These are phyloP conservation scores for Citrus maxima DNA, from an alignment of 345 rosid species.

Conservation along the genomic window DNA sequence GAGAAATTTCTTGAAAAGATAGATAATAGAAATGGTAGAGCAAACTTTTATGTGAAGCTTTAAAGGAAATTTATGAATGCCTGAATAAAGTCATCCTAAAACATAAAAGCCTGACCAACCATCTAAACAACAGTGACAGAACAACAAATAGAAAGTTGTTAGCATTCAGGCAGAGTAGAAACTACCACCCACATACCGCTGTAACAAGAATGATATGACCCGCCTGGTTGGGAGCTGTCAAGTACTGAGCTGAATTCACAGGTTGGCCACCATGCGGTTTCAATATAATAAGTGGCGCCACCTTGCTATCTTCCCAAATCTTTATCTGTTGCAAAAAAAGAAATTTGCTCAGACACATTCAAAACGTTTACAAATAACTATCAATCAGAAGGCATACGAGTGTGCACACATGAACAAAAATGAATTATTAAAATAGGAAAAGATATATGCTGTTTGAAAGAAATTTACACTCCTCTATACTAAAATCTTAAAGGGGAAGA, in stretches of 20 bases:
- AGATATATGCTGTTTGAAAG: neutral
- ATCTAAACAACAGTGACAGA: constrained; percentile 11
- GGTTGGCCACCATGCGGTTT: constrained; percentile 86
- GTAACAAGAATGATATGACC: constrained; percentile 84
- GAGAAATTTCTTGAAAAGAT: neutral
- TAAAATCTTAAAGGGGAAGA: neutral
- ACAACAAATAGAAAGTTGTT: neutral
- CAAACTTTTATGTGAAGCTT: neutral
- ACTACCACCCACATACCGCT: constrained; percentile 46
- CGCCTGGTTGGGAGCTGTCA: constrained; percentile 68
- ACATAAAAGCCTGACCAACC: neutral
- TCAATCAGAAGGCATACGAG: neutral
- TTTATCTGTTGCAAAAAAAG: constrained; percentile 53
- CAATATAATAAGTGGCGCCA: constrained; percentile 59
- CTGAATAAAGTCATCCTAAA: constrained; percentile 2
- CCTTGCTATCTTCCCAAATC: constrained; percentile 88
- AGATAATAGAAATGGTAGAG: neutral
- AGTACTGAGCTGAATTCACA: constrained; percentile 66
- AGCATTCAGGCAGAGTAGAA: neutral
- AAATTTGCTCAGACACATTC: neutral
- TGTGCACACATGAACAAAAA: neutral
- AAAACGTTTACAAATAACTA: neutral
- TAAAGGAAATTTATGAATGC: neutral
- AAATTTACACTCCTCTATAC: neutral
- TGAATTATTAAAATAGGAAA: neutral